Conservation (phyloP, 2,329 filamentous ascomycete species). For the Colletotrichum sp. region DNA sequence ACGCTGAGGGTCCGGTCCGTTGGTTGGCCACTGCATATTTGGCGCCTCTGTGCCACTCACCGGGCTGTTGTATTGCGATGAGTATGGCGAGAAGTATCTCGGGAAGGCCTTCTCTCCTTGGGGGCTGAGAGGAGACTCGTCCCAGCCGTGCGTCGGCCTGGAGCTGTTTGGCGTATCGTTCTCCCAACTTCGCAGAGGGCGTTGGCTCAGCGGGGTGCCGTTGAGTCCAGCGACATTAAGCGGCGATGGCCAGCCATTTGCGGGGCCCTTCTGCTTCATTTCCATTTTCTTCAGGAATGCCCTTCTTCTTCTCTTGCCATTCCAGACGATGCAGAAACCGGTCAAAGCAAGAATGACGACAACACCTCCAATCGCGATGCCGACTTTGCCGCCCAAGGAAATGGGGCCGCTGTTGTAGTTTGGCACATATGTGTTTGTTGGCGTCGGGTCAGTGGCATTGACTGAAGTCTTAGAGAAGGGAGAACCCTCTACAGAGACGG, state of each 20-base stretch:
- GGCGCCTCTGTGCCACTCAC: conserved; percentile 37
- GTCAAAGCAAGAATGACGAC: conserved; percentile 49
- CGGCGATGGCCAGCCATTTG: conserved; percentile 47
- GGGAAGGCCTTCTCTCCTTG: conserved; percentile 43
- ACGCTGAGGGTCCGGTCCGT: too few species aligned
- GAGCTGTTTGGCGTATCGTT: too few species aligned
- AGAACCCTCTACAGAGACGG: conserved; percentile 54
- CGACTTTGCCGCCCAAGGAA: conserved; percentile 60
- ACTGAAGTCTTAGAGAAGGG: conserved; percentile 55
- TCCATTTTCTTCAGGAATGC: conserved; percentile 55
- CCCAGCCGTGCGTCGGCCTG: too few species aligned
- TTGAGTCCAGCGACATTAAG: conserved; percentile 26
- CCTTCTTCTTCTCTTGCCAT: conserved; percentile 60
- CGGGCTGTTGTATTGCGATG: conserved; percentile 52
- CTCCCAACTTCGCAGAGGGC: conserved; percentile 46
- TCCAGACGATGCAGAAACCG: conserved; percentile 60
- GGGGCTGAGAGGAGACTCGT: conserved; percentile 51
- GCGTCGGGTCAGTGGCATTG: conserved; percentile 54
- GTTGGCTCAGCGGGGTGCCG: conserved; percentile 32
- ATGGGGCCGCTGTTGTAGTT: conserved; percentile 50
- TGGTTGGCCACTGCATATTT: conserved; percentile 43
- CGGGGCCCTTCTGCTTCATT: conserved; percentile 34
- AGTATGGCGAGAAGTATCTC: conserved; percentile 64
- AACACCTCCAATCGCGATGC: conserved; percentile 59
- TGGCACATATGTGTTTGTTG: conserved; percentile 41